phyloP scores from a whole-genome alignment of 1,284 basidiomycete genomes.

The Cryptococcus hybrid region DNA sequence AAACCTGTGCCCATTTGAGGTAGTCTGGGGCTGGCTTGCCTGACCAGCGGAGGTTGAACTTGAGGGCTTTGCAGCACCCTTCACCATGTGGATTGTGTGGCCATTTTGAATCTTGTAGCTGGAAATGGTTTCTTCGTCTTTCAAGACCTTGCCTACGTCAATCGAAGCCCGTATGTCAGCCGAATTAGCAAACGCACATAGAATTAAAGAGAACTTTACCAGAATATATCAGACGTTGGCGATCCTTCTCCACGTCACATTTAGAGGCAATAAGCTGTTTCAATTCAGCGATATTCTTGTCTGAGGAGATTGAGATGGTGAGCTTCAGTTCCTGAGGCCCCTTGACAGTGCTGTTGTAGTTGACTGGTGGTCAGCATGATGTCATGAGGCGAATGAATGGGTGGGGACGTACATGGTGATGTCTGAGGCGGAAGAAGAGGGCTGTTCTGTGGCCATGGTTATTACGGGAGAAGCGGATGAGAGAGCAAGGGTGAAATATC shows the following conservation, averaged over 20 bases:
- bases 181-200: too few species aligned
- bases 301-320: constrained; percentile 69
- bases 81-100: constrained; percentile 92
- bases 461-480: not conserved
- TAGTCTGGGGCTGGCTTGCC: constrained; percentile 49
- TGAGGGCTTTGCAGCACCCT: constrained; percentile 63
- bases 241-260: constrained; percentile 77
- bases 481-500: too few species aligned
- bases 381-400: not conserved
- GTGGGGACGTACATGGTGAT: constrained; percentile 14
- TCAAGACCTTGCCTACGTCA: constrained; percentile 48
- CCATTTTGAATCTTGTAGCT: constrained; percentile 80
- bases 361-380: too few species aligned
- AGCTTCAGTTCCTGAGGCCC: constrained; percentile 89
- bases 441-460: too few species aligned
- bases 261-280: constrained; percentile 79
- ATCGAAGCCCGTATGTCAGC: too few species aligned
- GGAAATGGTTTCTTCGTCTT: constrained; percentile 80
- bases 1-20: constrained; percentile 80
- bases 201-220: constrained; percentile 52
- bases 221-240: constrained; percentile 83
- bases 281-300: constrained; percentile 72
- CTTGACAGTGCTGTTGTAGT: constrained; percentile 44
- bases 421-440: not conserved
- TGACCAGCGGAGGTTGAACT: too few species aligned